Evolutionary conservation across 495 filamentous ascomycete genomes (phyloP), one percentile per base, ranked within the genome.

Genomic region (Trichocladium uniseriatum): DNA sequence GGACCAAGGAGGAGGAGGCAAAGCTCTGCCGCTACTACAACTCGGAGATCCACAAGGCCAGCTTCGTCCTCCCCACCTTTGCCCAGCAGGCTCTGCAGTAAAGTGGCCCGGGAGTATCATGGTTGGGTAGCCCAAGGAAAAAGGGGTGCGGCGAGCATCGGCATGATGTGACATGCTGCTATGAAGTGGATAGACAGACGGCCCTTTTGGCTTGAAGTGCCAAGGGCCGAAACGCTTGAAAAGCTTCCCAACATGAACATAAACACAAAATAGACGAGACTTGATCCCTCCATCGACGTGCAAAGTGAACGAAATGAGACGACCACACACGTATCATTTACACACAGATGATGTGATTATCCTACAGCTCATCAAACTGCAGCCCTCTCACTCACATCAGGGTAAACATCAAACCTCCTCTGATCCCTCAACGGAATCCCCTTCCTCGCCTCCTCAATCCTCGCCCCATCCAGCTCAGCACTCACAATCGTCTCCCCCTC

Each of bases 11-110:
- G 70, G 89, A 96, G 70, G 94, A 99, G 79, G 81, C 84, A 60
- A 83, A 85, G 70, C 72, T 87, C 43, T 95, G 85, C 83, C 75
- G 79, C 63, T 99, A 99, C 79, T 97, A 97, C 76, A 97, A 91
- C 72, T 76, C 83, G 59, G 83, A 87, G 60, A 91, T 97, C 67
- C 94, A 99, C 74, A 81, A 87, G 71, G 90, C 94, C 35, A 82
- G 81, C 69, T 99, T 95, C 68, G 71, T 96, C 45, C 74, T 99
- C 63, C 92, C 92, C 18, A 95, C 79, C 57, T 97, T 96, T 64
- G 91, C 94, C 13, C 77, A 85, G 59, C 77, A 84, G 74, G 89
- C 84, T 47, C 70, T 95, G 53, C 60, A 75, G 61, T 80, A 72
- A 11, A 51, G 51, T 28, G 32, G 31, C 31, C 7, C 13, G 7